phyloP scores from a whole-genome alignment of 2,329 filamentous ascomycete species.

The Penicillium sp. region DNA sequence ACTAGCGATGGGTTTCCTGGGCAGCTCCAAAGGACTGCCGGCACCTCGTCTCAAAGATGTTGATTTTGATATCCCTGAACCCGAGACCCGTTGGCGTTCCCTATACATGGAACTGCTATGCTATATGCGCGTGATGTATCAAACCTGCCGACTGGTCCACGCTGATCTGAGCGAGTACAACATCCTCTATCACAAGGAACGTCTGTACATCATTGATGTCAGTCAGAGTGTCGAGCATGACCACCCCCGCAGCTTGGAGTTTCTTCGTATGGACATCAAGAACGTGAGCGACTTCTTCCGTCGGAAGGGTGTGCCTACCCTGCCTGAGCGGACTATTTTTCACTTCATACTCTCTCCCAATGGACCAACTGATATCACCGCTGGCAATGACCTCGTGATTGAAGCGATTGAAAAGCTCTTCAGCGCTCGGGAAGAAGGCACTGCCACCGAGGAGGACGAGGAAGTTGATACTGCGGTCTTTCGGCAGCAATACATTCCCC shows the following conservation, averaged over 20 bases:
- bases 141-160: constrained; percentile 84
- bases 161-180: constrained; percentile 99
- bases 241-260: constrained; percentile 85
- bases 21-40: constrained; percentile 77
- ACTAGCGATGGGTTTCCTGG: constrained; percentile 88
- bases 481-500: constrained; percentile 91
- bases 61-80: constrained; percentile 62
- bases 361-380: constrained; percentile 38
- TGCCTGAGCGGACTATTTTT: constrained; percentile 75
- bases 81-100: constrained; percentile 65
- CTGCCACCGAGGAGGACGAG: constrained; percentile 47
- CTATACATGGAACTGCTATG: constrained; percentile 79
- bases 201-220: constrained; percentile 92
- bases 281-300: constrained; percentile 92
- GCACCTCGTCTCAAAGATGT: constrained; percentile 86
- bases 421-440: constrained; percentile 48
- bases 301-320: constrained; percentile 71
- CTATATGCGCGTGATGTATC: constrained; percentile 90
- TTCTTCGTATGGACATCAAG: constrained; percentile 97
- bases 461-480: constrained; percentile 85
- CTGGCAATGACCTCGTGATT: constrained; percentile 52
- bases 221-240: constrained; percentile 97
- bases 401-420: constrained; percentile 63
- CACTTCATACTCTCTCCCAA: constrained; percentile 67
- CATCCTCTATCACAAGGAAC: constrained; percentile 75